A percentile compares a stretch with the other conserved stretches of the same genome.
Evolutionary conservation across 768 basidiomycete genomes (phyloP).

Genomic region (Suillus ampliporus): DNA sequence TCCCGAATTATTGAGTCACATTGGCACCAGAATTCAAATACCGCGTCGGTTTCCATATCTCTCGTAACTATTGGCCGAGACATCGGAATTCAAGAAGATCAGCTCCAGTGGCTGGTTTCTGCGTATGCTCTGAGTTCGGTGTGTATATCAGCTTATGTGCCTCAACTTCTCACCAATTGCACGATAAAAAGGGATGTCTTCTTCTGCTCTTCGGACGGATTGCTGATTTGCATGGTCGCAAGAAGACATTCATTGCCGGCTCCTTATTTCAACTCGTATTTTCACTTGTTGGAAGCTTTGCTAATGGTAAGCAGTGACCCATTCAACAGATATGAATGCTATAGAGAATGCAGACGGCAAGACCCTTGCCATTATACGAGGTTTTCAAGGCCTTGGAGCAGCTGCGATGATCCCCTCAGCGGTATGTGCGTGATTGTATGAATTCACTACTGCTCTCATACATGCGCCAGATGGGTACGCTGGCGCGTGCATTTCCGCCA

Average conservation of each 20-base stretch:
- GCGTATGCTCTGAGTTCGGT: constrained; percentile 67
- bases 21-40: constrained; percentile 19
- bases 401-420: constrained; percentile 72
- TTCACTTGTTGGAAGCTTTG: constrained; percentile 64
- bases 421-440: constrained; percentile 39
- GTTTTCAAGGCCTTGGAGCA: constrained; percentile 71
- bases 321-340: neutral
- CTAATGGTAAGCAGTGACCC: constrained; percentile 43
- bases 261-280: constrained; percentile 54
- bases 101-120: constrained; percentile 64
- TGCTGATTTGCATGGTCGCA: constrained; percentile 75
- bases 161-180: neutral
- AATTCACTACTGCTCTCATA: constrained; percentile 1
- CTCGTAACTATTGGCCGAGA: constrained; percentile 54
- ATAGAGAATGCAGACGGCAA: constrained; percentile 46
- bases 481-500: constrained; percentile 72
- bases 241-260: constrained; percentile 63
- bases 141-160: constrained; percentile 22
- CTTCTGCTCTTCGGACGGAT: constrained; percentile 70
- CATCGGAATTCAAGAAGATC: constrained; percentile 49
- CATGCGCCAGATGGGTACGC: constrained; percentile 64
- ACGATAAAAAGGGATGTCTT: constrained; percentile 61
- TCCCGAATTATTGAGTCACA: neutral
- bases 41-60: constrained; percentile 49
- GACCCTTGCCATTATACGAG: constrained; percentile 70